Evolutionary conservation across 345 rosid species (phyloP).

Genomic region (Hibiscus trionum): DNA sequence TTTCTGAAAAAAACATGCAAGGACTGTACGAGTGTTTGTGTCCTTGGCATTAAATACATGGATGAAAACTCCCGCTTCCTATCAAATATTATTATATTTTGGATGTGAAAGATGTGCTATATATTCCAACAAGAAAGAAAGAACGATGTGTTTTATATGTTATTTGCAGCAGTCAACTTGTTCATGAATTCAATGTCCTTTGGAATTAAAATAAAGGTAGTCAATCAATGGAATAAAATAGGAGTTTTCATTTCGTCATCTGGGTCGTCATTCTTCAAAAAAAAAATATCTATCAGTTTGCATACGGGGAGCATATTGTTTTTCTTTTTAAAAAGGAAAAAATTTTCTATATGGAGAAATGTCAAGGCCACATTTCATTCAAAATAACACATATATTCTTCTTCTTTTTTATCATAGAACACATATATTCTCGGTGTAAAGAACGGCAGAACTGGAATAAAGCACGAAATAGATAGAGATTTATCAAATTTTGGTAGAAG

Average conservation of each 20-base stretch:
- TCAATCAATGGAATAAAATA: constrained; percentile 1
- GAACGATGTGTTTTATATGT: too few species aligned
- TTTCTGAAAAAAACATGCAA: too few species aligned
- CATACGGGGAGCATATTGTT: not conserved
- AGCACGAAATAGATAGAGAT: not conserved
- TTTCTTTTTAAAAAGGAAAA: not conserved
- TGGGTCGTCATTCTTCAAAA: constrained; percentile 25
- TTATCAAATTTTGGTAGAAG: not conserved
- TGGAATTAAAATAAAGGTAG: constrained; percentile 10
- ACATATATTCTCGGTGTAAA: too few species aligned
- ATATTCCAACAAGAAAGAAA: too few species aligned
- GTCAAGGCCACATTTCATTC: not conserved
- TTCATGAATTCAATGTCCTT: constrained; percentile 1
- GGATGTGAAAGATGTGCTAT: too few species aligned
- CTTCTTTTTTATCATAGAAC: too few species aligned
- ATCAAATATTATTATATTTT: too few species aligned
- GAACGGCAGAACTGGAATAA: not conserved
- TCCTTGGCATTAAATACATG: too few species aligned
- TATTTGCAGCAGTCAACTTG: constrained; percentile 3
- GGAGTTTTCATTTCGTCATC: constrained; percentile 30
- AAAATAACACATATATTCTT: too few species aligned
- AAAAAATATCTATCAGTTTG: constrained; percentile 13
- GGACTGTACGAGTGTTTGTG: too few species aligned
- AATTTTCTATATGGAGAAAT: constrained; percentile 4
- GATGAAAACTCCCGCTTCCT: too few species aligned